Evolutionary conservation across 192 early-diverging fungal species (phyloP), one percentile per base, ranked within the genome.

Genomic region (Umbelopsis ramanniana): DNA sequence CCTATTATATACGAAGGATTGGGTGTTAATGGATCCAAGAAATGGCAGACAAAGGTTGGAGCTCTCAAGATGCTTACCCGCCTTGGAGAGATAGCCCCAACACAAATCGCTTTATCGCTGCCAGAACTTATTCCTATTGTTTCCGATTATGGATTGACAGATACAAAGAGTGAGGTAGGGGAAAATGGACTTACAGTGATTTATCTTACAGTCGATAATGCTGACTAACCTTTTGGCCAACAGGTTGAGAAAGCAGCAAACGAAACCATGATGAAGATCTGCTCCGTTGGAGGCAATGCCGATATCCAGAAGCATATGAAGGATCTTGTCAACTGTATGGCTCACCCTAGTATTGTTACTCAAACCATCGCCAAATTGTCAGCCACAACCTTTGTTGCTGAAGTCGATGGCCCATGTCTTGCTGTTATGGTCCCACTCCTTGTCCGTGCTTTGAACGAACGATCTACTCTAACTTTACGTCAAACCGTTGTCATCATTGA

Each of bases 341-440:
- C 90, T 53, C 79, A 89, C 72, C 93, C 93, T n/a, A 83, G 90
- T 54, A 88, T 90, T 71, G 93, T 94, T 7, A 85, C 88, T 35
- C 84, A 86, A n/a, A 86, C 86, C 46, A 90, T 94, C 66, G 88
- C 89, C 75, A 63, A 63, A 37, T 17, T 63, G 14, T 88, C 89
- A 12, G 86, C 88, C 24, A 92, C 90, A 46, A 94, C 92, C 52
- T 92, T 94, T 82, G 91, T 94, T 79, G 85, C 86, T 40, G 85
- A 91, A 76, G 89, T 92, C 81, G 83, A 92, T 70, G 88, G 89
- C 35, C 92, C 91, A 15, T 90, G 90, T 48, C 82, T 94, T 47
- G 89, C 91, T 73, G 92, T 93, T 72, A 92, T 92, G 89, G 87
- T 90, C 14, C 92, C 92, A 45, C 79, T 93, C n/a, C 77, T 93